Conservation (phyloP, 148 eudicot genomes). For the Rhododendron kiyosumense region DNA sequence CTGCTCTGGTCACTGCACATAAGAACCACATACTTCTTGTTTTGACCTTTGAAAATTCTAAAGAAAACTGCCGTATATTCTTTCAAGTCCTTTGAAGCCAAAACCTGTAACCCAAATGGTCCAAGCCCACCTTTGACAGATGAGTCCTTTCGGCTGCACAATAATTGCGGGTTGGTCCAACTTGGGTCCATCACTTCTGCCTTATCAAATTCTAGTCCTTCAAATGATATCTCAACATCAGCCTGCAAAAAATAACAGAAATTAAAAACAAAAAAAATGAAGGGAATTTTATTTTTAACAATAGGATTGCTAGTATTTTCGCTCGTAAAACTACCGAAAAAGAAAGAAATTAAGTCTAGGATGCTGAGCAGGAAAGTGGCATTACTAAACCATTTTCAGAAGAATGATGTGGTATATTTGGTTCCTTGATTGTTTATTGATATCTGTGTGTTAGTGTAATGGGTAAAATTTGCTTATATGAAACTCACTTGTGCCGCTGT, state of each 20-base stretch:
- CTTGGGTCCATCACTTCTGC: conserved; percentile 37
- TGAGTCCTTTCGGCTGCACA: conserved; percentile 36
- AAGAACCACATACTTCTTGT: conserved; percentile 40
- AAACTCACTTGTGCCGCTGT: conserved; percentile 52
- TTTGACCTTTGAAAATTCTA: conserved; percentile 41
- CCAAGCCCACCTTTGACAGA: conserved; percentile 41
- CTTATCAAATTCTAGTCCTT: conserved; percentile 17
- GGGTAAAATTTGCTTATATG: background rate
- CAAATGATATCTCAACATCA: conserved; percentile 50
- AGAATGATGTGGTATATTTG: background rate
- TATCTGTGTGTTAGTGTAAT: background rate
- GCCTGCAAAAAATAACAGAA: conserved; percentile 27
- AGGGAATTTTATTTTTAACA: background rate
- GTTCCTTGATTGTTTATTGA: background rate
- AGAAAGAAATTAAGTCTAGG: background rate
- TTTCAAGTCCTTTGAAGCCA: conserved; percentile 51
- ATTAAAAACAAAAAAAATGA: background rate
- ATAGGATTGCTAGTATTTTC: too few species aligned
- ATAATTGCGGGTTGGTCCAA: conserved; percentile 38
- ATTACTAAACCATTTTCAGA: background rate
- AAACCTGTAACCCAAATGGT: conserved; percentile 57
- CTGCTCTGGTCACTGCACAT: conserved; percentile 81
- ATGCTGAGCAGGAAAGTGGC: background rate
- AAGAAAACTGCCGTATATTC: conserved; percentile 70
- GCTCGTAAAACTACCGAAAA: background rate